phyloP scores from a whole-genome alignment of 2,329 filamentous ascomycete genomes.

The Hypoxylon sp. region DNA sequence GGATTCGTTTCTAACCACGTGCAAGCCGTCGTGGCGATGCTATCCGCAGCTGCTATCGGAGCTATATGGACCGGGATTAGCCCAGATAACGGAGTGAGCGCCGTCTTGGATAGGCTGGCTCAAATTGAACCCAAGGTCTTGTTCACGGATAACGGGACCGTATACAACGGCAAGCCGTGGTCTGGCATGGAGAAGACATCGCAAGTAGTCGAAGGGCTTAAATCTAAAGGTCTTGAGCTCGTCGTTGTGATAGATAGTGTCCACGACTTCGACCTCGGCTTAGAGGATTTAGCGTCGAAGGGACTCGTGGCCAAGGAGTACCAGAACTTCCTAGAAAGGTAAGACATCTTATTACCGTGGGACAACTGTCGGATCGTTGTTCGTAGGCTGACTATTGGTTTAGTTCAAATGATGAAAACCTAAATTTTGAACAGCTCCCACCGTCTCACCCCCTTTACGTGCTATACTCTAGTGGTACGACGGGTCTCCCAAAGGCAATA shows the following conservation, averaged over 20 bases:
- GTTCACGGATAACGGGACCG: constrained; percentile 87
- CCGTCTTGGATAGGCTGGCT: constrained; percentile 85
- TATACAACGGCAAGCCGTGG: constrained; percentile 93
- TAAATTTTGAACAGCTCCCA: constrained; percentile 79
- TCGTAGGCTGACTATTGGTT: constrained; percentile 38
- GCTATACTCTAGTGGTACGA: constrained; percentile 93
- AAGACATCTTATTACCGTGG: constrained; percentile 12
- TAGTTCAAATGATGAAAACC: constrained; percentile 56
- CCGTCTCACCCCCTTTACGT: constrained; percentile 94
- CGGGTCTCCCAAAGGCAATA: constrained; percentile 88
- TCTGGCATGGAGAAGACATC: constrained; percentile 80
- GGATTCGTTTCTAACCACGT: constrained; percentile 90
- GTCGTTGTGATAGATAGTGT: constrained; percentile 82
- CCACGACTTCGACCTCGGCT: constrained; percentile 54
- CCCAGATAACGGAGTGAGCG: constrained; percentile 91
- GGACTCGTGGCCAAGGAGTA: constrained; percentile 60
- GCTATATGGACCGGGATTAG: constrained; percentile 94
- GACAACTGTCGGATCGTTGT: neutral
- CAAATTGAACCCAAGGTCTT: constrained; percentile 87
- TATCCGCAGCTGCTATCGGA: constrained; percentile 83
- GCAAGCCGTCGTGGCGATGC: constrained; percentile 87
- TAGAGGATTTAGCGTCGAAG: constrained; percentile 56
- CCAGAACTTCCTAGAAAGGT: constrained; percentile 57
- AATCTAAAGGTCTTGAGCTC: constrained; percentile 69
- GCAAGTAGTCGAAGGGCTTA: constrained; percentile 77